Percentiles rank a stretch among this genome's conserved stretches.
phyloP scores from a whole-genome alignment of 192 early-diverging fungal species.

The Spizellomyces sp. region DNA sequence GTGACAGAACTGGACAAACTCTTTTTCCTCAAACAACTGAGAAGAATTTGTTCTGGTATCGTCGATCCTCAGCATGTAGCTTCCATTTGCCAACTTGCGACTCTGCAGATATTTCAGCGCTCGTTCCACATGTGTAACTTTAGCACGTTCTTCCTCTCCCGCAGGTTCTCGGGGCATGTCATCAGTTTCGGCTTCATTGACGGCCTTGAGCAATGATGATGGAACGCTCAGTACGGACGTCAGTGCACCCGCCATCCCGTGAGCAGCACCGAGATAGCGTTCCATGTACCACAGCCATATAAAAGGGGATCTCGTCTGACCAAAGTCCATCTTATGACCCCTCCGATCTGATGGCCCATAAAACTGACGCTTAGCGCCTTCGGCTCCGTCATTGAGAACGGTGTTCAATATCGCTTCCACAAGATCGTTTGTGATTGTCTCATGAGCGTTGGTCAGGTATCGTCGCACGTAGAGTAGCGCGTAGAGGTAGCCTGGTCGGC shows the following conservation, averaged over 20 bases:
- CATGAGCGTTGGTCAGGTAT: background rate
- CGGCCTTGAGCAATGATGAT: no score
- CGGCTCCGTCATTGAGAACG: slow-evolving; percentile 13
- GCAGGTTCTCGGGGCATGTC: no score
- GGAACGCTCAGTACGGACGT: slow-evolving; percentile 4
- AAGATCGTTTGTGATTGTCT: slow-evolving; percentile 4
- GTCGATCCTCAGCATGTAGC: slow-evolving; percentile 18
- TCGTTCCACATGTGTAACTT: background rate
- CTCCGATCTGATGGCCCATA: background rate
- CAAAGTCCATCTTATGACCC: background rate
- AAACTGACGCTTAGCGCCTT: slow-evolving; percentile 12
- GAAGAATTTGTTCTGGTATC: background rate
- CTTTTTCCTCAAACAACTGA: background rate
- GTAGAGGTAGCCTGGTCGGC: slow-evolving; percentile 18
- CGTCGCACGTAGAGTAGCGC: slow-evolving; percentile 9
- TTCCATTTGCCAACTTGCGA: slow-evolving; percentile 15
- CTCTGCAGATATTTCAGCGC: background rate
- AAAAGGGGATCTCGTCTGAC: background rate
- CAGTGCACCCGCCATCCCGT: slow-evolving; percentile 23
- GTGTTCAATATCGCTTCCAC: slow-evolving; percentile 2
- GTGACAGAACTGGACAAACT: no score
- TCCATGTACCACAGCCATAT: slow-evolving; percentile 31
- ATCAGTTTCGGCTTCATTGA: no score
- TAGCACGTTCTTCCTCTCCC: no score
- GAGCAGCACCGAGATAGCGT: slow-evolving; percentile 32